phyloP scores from a whole-genome alignment of 139 green algal species.

The Pseudopediastrum boryanum region DNA sequence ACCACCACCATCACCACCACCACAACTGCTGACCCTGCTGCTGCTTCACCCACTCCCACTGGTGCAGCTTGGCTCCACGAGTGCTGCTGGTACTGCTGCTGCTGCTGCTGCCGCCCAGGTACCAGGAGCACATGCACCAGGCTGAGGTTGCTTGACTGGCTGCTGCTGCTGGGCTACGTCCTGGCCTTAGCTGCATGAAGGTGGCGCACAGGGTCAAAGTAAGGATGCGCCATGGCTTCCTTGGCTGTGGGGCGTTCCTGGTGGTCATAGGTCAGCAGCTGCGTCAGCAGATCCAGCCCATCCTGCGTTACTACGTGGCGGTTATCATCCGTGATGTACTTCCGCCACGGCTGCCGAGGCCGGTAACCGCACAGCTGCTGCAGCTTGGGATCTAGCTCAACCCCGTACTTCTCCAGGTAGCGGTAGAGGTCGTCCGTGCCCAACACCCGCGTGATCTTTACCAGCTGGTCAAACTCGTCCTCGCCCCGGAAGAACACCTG shows the following conservation, averaged over 20 bases:
- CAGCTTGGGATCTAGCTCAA: conserved; percentile 94
- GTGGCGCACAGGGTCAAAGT: conserved; percentile 86
- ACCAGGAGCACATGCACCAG: neutral
- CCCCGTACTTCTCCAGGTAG: conserved; percentile 93
- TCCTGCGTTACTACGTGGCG: conserved; percentile 87
- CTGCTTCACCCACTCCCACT: too few relatives aligned
- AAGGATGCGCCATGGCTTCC: conserved; percentile 95
- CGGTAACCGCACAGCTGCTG: conserved; percentile 77
- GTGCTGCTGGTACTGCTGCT: conserved; percentile 6
- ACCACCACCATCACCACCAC: too few relatives aligned
- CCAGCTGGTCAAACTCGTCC: conserved; percentile 99
- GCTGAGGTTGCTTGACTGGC: neutral
- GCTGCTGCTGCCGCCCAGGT: neutral
- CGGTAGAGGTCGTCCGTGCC: conserved; percentile 79
- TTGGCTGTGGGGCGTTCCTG: conserved; percentile 86
- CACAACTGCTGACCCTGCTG: too few relatives aligned
- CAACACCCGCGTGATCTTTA: conserved; percentile 97
- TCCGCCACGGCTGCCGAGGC: conserved; percentile 87
- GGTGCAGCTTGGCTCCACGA: too few relatives aligned
- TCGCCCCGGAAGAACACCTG: conserved; percentile 87
- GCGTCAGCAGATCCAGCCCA: conserved; percentile 91
- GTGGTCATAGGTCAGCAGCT: conserved; percentile 91
- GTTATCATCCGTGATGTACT: conserved; percentile 94
- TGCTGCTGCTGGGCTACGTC: neutral
- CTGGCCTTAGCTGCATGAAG: neutral